Evolutionary conservation across 1,139 yeast species (phyloP).

Genomic region (Candida sp.): DNA sequence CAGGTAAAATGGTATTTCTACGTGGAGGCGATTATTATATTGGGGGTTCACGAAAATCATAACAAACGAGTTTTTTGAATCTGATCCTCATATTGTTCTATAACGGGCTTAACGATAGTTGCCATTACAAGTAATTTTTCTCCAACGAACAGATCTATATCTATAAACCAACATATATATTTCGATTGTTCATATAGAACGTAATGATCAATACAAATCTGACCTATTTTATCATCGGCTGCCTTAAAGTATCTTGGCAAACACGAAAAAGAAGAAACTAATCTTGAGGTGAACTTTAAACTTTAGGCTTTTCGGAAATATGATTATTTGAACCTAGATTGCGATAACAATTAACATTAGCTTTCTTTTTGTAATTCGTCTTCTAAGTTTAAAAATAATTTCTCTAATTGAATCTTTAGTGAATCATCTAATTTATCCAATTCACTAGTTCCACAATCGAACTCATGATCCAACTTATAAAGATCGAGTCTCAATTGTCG

Average conservation of each 20-base stretch:
- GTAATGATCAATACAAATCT: no score
- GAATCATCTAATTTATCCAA: constrained; percentile 21
- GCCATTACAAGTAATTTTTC: no score
- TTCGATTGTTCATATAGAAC: no score
- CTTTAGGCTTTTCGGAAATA: background rate
- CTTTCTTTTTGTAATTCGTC: background rate
- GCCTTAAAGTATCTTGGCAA: no score
- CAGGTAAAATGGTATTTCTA: background rate
- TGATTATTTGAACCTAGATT: background rate
- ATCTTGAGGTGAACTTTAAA: no score
- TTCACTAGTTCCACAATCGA: constrained; percentile 20
- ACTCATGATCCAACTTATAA: constrained; percentile 11
- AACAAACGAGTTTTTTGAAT: background rate
- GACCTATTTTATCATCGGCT: no score
- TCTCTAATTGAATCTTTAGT: constrained; percentile 7
- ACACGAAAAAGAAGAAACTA: no score
- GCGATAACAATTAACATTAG: background rate
- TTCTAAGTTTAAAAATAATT: background rate
- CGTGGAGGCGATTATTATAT: background rate
- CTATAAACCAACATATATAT: no score
- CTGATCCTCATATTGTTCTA: no score
- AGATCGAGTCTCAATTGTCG: constrained; percentile 14
- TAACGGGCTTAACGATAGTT: no score
- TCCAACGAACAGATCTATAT: no score
- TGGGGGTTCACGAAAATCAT: background rate